Evolutionary conservation across 192 early-diverging fungal genomes (phyloP).

Genomic region (Lunasporangiospora selenospora): DNA sequence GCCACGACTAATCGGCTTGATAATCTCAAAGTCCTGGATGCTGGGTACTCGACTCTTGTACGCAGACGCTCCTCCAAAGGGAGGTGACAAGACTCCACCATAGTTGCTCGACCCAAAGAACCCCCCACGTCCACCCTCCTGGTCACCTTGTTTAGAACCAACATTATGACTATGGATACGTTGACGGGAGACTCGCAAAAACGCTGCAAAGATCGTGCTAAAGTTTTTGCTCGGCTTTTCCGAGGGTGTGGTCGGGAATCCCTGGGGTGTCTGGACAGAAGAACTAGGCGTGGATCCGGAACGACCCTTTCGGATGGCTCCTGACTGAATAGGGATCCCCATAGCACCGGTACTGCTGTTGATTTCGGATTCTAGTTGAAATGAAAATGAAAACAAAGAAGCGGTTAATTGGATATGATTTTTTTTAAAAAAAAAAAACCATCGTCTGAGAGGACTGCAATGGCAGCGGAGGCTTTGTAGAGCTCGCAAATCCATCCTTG

Average conservation of each 20-base stretch:
- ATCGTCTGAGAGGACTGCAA: conserved; percentile 37
- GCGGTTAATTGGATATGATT: no score
- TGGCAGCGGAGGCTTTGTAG: conserved; percentile 33
- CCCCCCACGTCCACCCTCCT: conserved; percentile 7
- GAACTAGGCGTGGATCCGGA: conserved; percentile 7
- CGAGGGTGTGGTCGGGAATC: conserved; percentile 3
- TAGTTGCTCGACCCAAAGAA: conserved; percentile 19
- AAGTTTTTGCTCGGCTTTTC: conserved; percentile 47
- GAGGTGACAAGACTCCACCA: conserved; percentile 50
- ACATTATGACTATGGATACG: conserved; percentile 42
- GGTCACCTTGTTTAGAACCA: neutral
- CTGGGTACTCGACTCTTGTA: conserved; percentile 73
- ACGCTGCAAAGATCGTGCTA: conserved; percentile 41
- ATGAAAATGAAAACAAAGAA: no score
- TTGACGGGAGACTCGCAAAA: conserved; percentile 40
- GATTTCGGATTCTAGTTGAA: neutral
- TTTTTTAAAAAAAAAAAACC: conserved; percentile 1
- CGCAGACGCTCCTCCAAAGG: conserved; percentile 39
- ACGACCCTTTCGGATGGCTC: conserved; percentile 3
- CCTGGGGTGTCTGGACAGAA: conserved; percentile 13
- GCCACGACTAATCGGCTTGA: conserved; percentile 94
- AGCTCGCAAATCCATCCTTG: conserved; percentile 19
- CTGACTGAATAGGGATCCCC: conserved; percentile 30
- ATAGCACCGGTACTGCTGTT: neutral
- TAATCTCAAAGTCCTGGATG: conserved; percentile 93